Base-by-base conservation (phyloP, 2,329 filamentous ascomycete species). In the Exophiala bonariae region DNA sequence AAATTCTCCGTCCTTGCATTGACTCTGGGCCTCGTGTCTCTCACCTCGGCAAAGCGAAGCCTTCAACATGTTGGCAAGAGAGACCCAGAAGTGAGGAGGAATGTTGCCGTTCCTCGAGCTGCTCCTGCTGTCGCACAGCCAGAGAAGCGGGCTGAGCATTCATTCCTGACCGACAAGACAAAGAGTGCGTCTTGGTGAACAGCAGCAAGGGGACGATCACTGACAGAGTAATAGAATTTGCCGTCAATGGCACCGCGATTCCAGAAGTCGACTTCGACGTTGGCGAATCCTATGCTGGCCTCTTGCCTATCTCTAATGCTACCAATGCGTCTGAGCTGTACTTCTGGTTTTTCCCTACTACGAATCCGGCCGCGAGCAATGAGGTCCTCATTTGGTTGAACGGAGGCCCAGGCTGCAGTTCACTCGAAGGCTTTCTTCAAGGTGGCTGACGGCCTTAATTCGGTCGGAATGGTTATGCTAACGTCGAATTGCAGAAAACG, bases 331-430 rank as follows among this genome's bases (percentile, higher is more conserved):
- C 69, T 13, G 61, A 61, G 42, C 63, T 79, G 1, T 79, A 70
- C 57, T 79, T 77, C 57, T 71, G 72, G 71, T 73, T 75, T 54
- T 75, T 75, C 48, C 74, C 75, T 26, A 71, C 72, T 1, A 65
- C 63, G 5, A 69, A 74, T 35, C 67, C 69, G 3, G 63, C 65
- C 9, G 69, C 70, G 9, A 66, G 65, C 3, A 71, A 76, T 34
- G 70, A 73, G 56, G 65, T 67, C 43, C n/a, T 59, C 40, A 50
- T 55, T 11, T 60, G 58, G 58, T 73, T 99, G 48, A 99, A 99
- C 64, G 95, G 93, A 43, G 95, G 93, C 0, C 93, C 93, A 1
- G 93, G 95, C 19, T 99, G 93, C 70, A 96, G 89, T 68, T 97
- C 92, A 19, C 89, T 96, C 23, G 60, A 64, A 50, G 65, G 64